Evolutionary conservation across 2,329 filamentous ascomycete species (phyloP), one percentile per base, ranked within the genome.

Genomic region (Rhexocercosporidium sp.): DNA sequence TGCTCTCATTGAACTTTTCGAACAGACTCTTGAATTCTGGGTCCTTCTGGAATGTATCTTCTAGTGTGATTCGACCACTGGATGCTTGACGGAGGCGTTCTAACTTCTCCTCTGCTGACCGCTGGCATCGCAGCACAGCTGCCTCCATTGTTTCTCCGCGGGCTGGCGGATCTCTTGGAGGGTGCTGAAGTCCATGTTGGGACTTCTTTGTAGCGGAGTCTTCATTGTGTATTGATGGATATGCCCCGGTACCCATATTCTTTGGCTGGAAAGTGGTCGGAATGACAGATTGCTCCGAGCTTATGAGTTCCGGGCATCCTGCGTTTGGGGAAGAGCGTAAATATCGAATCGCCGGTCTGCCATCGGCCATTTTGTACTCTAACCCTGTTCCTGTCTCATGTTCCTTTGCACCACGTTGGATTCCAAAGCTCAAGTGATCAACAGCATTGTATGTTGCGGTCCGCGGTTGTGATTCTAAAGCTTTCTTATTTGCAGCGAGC

Each of bases 1-100:
- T 41, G 22, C 56, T 65, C 47, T 72, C 69, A 14, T 66, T 68
- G 60, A 71, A 74, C 57, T 66, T 66, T 62, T 73, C 68, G 20
- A 70, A 73, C 20, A 73, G 54, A 25, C 69, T 74, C 66, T 68
- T 69, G 54, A 54, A 63, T n/a, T 46, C 25, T 2, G 61, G 34
- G 11, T 63, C 47, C 22, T 27, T 25, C 11, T 49, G 14, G 8
- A 54, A 44, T 18, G 61, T 63, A 31, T 63, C 47, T 31, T 63
- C 61, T 14, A 63, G 39, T 3, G 61, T 39, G 11, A 34, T 49
- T 18, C 11, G 60, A 7, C 20, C 47, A 39, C 18, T 54, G 8
- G 34, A 46, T 18, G 25, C 25, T 5, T 56, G 61, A 14, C 49
- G 47, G 6, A 63, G 22, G 2, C 25, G 51, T n/a, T 29, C 37